Percentiles rank a stretch among this genome's conserved stretches.
These are phyloP conservation scores for Tarenaya hassleriana DNA, from an alignment of 345 rosid species.

Conservation along the genomic window DNA sequence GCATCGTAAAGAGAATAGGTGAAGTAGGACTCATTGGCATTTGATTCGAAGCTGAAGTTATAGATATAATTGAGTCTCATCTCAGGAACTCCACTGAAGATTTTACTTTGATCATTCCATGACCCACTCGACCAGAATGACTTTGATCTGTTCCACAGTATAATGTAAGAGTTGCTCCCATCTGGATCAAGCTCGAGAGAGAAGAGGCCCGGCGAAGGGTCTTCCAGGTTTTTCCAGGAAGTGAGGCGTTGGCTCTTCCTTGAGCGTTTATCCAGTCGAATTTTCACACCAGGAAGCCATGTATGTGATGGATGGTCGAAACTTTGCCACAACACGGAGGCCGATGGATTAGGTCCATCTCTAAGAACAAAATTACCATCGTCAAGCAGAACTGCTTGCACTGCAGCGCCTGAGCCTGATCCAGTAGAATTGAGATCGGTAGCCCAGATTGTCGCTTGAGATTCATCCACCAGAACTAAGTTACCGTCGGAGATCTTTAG, in stretches of 20 bases:
- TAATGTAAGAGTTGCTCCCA: conserved; percentile 43
- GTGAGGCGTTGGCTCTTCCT: conserved; percentile 32
- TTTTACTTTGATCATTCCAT: conserved; percentile 39
- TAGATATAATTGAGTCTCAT: conserved; percentile 50
- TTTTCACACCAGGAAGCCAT: conserved; percentile 67
- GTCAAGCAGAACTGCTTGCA: conserved; percentile 46
- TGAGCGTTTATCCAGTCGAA: conserved; percentile 41
- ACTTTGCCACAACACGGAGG: conserved; percentile 53
- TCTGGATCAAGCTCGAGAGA: conserved; percentile 53
- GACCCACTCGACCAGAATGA: conserved; percentile 61
- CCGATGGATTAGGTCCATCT: conserved; percentile 24
- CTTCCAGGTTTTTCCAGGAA: conserved; percentile 56
- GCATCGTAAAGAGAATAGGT: conserved; percentile 36
- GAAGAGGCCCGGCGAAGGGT: conserved; percentile 71
- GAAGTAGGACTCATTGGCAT: conserved; percentile 52
- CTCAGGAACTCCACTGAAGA: conserved; percentile 56
- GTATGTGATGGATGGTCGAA: conserved; percentile 59
- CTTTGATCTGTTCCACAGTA: conserved; percentile 43
- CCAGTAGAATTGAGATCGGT: conserved; percentile 39
- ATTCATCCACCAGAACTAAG: conserved; percentile 51
- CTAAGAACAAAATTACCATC: conserved; percentile 58
- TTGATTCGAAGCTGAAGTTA: conserved; percentile 40
- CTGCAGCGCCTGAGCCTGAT: conserved; percentile 24
- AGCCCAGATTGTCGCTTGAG: conserved; percentile 49
- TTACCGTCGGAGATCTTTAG: conserved; percentile 58